Evolutionary conservation across 345 rosid genomes (phyloP).

Genomic region (Limnanthes douglasii): DNA sequence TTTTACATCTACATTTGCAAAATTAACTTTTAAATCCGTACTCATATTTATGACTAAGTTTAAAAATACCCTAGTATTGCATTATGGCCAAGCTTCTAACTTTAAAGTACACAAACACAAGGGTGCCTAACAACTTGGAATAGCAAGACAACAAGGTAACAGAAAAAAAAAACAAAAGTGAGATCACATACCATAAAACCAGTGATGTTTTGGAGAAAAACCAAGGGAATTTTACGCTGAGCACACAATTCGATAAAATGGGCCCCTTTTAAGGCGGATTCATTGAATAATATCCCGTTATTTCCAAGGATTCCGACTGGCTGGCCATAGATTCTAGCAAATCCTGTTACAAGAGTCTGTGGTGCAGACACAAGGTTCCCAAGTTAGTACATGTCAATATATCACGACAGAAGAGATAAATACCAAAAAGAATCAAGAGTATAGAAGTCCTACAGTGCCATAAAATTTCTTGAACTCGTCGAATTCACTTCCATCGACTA

Average conservation of each 20-base stretch:
- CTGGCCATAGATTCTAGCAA: conserved; percentile 69
- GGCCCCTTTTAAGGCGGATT: conserved; percentile 95
- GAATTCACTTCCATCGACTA: conserved; percentile 92
- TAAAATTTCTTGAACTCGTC: conserved; percentile 95
- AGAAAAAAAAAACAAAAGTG: conserved; percentile 1
- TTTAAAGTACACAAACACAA: too few species aligned
- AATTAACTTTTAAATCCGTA: too few species aligned
- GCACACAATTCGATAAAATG: conserved; percentile 84
- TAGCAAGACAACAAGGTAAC: too few species aligned
- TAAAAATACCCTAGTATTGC: not conserved
- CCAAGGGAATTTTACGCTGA: conserved; percentile 79
- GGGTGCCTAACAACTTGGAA: too few species aligned
- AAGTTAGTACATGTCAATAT: not conserved
- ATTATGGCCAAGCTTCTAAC: too few species aligned
- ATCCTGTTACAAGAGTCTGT: conserved; percentile 95
- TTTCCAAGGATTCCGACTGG: conserved; percentile 87
- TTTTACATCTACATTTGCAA: too few species aligned
- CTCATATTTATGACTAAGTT: too few species aligned
- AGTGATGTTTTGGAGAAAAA: conserved; percentile 90
- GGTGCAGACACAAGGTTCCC: conserved; percentile 11
- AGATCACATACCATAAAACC: conserved; percentile 68
- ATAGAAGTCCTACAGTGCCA: conserved; percentile 63
- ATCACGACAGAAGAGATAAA: conserved; percentile 1
- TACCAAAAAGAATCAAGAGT: not conserved
- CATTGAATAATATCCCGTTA: conserved; percentile 82